Percentiles rank a stretch among this genome's conserved stretches.
Evolutionary conservation across 2,329 filamentous ascomycete genomes (phyloP).

Genomic region (Proliferodiscus dingleyae): DNA sequence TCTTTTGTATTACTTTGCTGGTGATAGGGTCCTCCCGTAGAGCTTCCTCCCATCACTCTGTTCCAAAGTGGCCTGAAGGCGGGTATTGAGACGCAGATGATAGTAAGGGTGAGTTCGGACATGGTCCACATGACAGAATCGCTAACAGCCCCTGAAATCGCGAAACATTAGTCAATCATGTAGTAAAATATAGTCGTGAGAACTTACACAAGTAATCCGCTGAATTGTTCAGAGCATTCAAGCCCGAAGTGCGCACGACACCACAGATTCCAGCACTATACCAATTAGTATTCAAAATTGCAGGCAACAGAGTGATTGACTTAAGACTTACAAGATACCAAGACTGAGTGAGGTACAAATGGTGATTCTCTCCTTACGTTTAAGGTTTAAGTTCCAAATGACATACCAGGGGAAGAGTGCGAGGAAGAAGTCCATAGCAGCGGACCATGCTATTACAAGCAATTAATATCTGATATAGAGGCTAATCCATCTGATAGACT

Average conservation of each 20-base stretch:
- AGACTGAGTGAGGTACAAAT: neutral
- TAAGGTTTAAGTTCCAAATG: conserved; percentile 2
- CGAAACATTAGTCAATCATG: neutral
- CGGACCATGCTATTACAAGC: neutral
- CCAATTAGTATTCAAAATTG: neutral
- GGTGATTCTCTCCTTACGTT: conserved; percentile 2
- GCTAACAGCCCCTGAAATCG: neutral
- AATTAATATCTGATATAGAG: neutral
- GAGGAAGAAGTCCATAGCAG: conserved; percentile 4
- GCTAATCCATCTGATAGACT: neutral
- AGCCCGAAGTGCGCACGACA: neutral
- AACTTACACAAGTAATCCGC: conserved; percentile 3
- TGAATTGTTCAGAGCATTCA: neutral
- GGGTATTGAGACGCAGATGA: neutral
- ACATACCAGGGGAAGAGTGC: conserved; percentile 2
- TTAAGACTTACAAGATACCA: conserved; percentile 5
- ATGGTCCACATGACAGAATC: neutral
- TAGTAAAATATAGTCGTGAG: neutral
- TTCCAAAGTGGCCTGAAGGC: conserved; percentile 2
- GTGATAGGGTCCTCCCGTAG: neutral
- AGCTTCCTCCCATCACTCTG: neutral
- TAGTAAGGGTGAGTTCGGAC: neutral
- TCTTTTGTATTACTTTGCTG: neutral
- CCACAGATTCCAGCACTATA: conserved; percentile 5
- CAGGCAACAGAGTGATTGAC: neutral